phyloP scores from a whole-genome alignment of 306 rosid species.

The Vigna nakashimae region DNA sequence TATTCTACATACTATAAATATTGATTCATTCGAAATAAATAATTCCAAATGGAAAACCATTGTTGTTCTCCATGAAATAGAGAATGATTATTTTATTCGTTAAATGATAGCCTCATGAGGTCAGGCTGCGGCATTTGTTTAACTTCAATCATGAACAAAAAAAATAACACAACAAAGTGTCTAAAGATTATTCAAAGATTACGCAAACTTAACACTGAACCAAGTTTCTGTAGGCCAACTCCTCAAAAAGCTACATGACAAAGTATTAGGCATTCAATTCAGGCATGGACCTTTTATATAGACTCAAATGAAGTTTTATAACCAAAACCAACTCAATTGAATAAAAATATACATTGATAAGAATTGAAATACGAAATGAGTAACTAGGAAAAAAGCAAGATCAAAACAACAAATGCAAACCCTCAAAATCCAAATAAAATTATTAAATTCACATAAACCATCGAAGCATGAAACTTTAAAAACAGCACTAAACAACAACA shows the following conservation, averaged over 20 bases:
- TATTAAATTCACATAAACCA: background rate
- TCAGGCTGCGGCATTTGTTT: background rate
- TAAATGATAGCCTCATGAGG: background rate
- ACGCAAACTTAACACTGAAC: conserved; percentile 10
- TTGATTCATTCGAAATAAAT: conserved; percentile 29
- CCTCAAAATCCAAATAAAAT: background rate
- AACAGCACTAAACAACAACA: background rate
- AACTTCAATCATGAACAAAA: conserved; percentile 28
- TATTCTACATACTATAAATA: conserved; percentile 10
- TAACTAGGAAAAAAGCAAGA: conserved; percentile 3
- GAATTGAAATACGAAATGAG: conserved; percentile 12
- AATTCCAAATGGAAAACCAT: background rate
- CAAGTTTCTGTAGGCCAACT: conserved; percentile 27
- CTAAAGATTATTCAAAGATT: conserved; percentile 35
- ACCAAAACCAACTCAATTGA: conserved; percentile 20
- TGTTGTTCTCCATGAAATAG: conserved; percentile 2
- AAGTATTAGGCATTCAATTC: background rate
- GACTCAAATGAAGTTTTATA: background rate
- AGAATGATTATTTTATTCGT: background rate
- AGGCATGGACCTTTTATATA: conserved; percentile 6
- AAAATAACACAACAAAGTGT: conserved; percentile 16
- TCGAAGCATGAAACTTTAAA: background rate
- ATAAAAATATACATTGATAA: conserved; percentile 6
- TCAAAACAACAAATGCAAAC: background rate
- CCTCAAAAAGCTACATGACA: conserved; percentile 19